Percentiles rank a stretch among this genome's conserved stretches.
Evolutionary conservation across 768 basidiomycete species (phyloP).

Genomic region (Zangia roseola): DNA sequence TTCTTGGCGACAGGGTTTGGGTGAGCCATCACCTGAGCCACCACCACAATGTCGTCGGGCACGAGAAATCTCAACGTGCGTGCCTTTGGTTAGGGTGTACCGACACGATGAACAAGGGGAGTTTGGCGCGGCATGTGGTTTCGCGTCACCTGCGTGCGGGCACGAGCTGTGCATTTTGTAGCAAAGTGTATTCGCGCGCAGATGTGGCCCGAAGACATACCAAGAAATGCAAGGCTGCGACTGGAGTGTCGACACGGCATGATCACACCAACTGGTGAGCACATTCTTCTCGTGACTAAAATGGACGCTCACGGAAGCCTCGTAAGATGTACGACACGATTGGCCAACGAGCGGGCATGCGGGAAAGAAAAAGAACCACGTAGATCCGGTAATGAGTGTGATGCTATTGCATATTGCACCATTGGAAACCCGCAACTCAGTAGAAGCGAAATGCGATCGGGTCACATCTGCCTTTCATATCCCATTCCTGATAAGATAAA

Average conservation of each 20-base stretch:
- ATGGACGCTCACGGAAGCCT: neutral
- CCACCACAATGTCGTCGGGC: slow-evolving; percentile 17
- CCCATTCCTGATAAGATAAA: neutral
- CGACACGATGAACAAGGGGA: slow-evolving; percentile 28
- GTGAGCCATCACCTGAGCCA: slow-evolving; percentile 25
- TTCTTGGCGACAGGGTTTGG: slow-evolving; percentile 18
- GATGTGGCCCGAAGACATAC: slow-evolving; percentile 27
- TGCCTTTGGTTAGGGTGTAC: slow-evolving; percentile 25
- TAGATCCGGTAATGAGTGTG: neutral
- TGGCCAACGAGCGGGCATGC: neutral
- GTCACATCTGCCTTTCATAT: neutral
- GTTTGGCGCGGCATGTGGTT: slow-evolving; percentile 23
- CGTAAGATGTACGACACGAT: neutral
- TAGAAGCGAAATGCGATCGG: neutral
- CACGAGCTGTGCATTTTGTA: slow-evolving; percentile 21
- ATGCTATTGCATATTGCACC: neutral
- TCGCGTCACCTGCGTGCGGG: slow-evolving; percentile 23
- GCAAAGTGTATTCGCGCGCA: slow-evolving; percentile 25
- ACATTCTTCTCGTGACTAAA: neutral
- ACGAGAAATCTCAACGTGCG: slow-evolving; percentile 11
- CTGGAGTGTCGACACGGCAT: slow-evolving; percentile 1
- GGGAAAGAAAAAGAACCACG: neutral
- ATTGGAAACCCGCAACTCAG: neutral
- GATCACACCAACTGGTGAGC: slow-evolving; percentile 3
- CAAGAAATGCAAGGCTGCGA: slow-evolving; percentile 27